phyloP scores from a whole-genome alignment of 345 rosid genomes.

The Pistacia integerrima region DNA sequence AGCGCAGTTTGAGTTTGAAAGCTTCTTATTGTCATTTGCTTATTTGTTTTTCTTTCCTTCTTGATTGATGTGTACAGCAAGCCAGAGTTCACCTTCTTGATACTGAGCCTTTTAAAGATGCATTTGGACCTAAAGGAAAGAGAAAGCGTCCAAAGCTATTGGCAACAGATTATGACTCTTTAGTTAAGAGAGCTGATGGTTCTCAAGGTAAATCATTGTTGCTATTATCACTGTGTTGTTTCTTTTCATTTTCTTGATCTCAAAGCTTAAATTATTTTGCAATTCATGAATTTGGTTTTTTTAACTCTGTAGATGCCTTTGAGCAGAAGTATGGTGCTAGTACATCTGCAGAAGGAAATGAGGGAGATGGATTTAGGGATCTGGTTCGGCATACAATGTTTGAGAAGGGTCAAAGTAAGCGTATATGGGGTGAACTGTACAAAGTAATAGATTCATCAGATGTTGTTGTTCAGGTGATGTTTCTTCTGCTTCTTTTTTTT shows the following conservation, averaged over 20 bases:
- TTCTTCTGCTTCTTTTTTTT: neutral
- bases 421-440: constrained; percentile 99
- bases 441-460: constrained; percentile 96
- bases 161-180: constrained; percentile 81
- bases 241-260: constrained; percentile 4
- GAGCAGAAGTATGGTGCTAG: constrained; percentile 52
- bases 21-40: neutral
- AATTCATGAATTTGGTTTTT: neutral
- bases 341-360: constrained; percentile 51
- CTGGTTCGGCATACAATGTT: constrained; percentile 94
- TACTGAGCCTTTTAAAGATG: constrained; percentile 78
- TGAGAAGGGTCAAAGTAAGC: constrained; percentile 98
- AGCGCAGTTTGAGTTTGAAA: neutral
- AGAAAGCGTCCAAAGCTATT: constrained; percentile 85
- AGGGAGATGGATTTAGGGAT: constrained; percentile 82
- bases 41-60: neutral
- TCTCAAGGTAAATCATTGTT: constrained; percentile 64
- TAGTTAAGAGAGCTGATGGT: constrained; percentile 70
- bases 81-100: constrained; percentile 88
- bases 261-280: neutral
- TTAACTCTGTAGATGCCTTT: constrained; percentile 56
- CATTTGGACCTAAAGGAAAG: constrained; percentile 78
- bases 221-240: neutral
- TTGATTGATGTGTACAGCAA: constrained; percentile 48
- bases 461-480: constrained; percentile 83